Evolutionary conservation across 2,329 filamentous ascomycete species (phyloP), one percentile per base, ranked within the genome.

Genomic region (Neoscytalidium dimidiatum): DNA sequence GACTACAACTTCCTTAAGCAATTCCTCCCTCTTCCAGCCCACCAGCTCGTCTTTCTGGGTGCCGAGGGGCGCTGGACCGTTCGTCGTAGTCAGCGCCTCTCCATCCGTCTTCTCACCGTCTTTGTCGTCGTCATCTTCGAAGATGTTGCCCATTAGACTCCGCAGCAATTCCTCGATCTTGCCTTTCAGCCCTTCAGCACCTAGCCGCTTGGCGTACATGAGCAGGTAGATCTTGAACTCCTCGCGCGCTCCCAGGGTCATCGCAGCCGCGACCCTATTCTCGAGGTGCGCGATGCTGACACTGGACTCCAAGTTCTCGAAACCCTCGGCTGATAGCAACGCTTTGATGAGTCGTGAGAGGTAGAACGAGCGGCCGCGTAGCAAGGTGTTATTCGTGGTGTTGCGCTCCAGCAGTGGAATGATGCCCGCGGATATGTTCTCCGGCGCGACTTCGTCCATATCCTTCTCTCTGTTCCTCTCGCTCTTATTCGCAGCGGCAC

Each of bases 201-300:
- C 95, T 5, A 99, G 86, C 0, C 95, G 89, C 80, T 97, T 98
- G 3, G 94, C 94, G 73, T 99, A 99, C 93, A 98, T 98, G 73
- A 93, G 90, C n/a, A 99, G 82, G 73, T 98, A 98, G 1, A 97
- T 83, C 65, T 92, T 88, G 80, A 98, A 99, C 75, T 99, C 95
- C 66, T 98, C 94, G 71, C 88, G 90, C 0, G 95, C 90, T 3
- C 90, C 92, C 0, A 99, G 82, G 66, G 92, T 90, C 74, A 96
- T 80, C 0, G 95, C 92, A 3, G 92, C 96, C 2, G 95, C 94
- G 51, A 99, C 89, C 43, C 96, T 88, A 72, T 97, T 98, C 77
- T 99, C 95, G 13, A 99, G 82, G 80, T 99, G 95, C 6, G 94
- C 94, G 68, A 99, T 93, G 63, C 92, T 96, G 56, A 97, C 91